phyloP scores from a whole-genome alignment of 2,329 filamentous ascomycete genomes.

The Ceratocystis cacaofunesta region DNA sequence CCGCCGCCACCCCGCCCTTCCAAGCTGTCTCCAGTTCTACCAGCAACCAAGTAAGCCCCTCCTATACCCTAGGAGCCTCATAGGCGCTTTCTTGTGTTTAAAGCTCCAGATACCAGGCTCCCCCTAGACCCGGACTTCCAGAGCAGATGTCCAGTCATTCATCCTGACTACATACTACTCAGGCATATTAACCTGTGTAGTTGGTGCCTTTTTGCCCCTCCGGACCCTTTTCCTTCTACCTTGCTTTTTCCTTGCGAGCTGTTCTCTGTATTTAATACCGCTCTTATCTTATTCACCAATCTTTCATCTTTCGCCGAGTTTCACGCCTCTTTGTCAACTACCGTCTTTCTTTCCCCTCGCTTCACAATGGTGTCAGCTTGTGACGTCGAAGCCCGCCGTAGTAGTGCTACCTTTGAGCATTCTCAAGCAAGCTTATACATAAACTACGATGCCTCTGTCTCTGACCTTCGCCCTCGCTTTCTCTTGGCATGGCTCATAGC shows the following conservation, averaged over 20 bases:
- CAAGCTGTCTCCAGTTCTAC: no score
- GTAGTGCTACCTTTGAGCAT: slow-evolving; percentile 3
- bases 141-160: not conserved
- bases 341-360: not conserved
- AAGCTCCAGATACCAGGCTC: no score
- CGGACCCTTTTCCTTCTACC: not conserved
- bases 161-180: not conserved
- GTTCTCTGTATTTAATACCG: not conserved
- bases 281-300: not conserved
- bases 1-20: no score
- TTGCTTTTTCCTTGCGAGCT: not conserved
- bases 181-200: not conserved
- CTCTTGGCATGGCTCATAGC: slow-evolving; percentile 20
- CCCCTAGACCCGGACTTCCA: not conserved
- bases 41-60: no score
- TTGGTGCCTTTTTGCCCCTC: not conserved
- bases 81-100: no score
- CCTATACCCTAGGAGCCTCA: no score
- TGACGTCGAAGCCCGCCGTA: slow-evolving; percentile 6
- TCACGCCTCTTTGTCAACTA: not conserved
- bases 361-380: slow-evolving; percentile 14
- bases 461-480: slow-evolving; percentile 18
- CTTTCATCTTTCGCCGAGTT: not conserved
- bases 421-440: slow-evolving; percentile 1
- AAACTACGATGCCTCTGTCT: not conserved